These are phyloP conservation scores for Phylloporus rhodoxanthus DNA, from an alignment of 768 basidiomycete genomes.

Conservation along the genomic window DNA sequence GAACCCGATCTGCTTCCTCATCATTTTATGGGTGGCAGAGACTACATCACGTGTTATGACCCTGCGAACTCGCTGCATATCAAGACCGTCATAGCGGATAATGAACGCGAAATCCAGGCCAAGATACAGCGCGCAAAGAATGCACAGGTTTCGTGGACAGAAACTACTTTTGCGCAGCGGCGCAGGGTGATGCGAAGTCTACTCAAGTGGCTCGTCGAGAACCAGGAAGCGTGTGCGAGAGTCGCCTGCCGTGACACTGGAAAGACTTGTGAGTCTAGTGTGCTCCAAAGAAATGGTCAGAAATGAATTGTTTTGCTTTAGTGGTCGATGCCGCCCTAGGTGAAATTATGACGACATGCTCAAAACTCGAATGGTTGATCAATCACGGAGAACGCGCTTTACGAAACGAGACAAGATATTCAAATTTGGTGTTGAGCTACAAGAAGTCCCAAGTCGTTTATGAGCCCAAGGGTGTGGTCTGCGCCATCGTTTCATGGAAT, in stretches of 20 bases:
- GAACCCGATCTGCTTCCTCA: conserved; percentile 50
- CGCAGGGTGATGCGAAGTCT: conserved; percentile 80
- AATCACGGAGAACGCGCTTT: conserved; percentile 77
- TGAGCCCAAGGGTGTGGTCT: conserved; percentile 89
- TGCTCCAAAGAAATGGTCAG: background rate
- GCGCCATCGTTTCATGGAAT: conserved; percentile 93
- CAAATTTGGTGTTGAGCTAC: conserved; percentile 65
- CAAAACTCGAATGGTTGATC: conserved; percentile 90
- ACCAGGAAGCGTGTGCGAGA: conserved; percentile 79
- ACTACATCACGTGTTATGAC: conserved; percentile 88
- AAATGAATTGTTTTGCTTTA: conserved; percentile 27
- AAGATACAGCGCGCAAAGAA: conserved; percentile 62
- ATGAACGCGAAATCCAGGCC: conserved; percentile 58
- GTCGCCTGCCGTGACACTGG: conserved; percentile 93
- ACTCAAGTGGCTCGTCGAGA: conserved; percentile 87
- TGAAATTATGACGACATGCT: conserved; percentile 90
- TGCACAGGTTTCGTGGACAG: conserved; percentile 70
- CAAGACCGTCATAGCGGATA: conserved; percentile 70
- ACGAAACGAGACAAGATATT: conserved; percentile 62
- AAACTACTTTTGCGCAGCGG: conserved; percentile 72
- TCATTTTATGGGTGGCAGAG: conserved; percentile 39
- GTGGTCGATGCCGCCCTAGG: conserved; percentile 93
- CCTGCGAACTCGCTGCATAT: conserved; percentile 85
- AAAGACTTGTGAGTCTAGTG: conserved; percentile 69
- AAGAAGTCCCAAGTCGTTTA: conserved; percentile 77